Evolutionary conservation across 148 eudicot species (phyloP).

Genomic region (Rhododendron ferrugineum): DNA sequence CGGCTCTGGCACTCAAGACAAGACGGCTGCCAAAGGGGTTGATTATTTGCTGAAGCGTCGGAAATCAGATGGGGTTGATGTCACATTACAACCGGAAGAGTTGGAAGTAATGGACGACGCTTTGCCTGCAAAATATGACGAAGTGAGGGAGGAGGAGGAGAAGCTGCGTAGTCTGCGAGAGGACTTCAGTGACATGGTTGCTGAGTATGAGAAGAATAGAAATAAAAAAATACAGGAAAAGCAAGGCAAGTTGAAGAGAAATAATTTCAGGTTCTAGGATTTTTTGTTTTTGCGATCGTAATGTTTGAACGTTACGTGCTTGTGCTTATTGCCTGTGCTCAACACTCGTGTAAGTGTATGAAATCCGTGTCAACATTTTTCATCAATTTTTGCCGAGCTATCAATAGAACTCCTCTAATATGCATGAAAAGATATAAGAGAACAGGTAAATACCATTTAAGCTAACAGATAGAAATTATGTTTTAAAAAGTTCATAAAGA

Average conservation of each 20-base stretch:
- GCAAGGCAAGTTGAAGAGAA: slow-evolving; percentile 73
- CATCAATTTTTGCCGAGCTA: background rate
- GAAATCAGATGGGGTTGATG: slow-evolving; percentile 40
- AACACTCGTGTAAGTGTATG: too few species aligned
- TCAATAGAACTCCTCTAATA: background rate
- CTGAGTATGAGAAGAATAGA: slow-evolving; percentile 69
- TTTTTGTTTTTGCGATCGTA: too few species aligned
- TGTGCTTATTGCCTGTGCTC: too few species aligned
- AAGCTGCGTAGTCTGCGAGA: slow-evolving; percentile 67
- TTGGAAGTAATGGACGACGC: slow-evolving; percentile 77
- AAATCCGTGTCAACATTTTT: background rate
- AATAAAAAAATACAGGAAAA: slow-evolving; percentile 66
- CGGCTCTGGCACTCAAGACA: slow-evolving; percentile 36
- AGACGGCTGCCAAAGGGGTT: too few species aligned
- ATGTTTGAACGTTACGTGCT: too few species aligned
- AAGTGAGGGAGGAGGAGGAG: slow-evolving; percentile 81
- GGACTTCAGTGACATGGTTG: slow-evolving; percentile 95
- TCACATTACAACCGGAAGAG: slow-evolving; percentile 76
- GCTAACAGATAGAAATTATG: background rate
- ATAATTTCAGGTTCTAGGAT: slow-evolving; percentile 70
- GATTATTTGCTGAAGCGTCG: too few species aligned
- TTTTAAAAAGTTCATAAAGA: background rate
- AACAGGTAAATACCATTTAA: background rate
- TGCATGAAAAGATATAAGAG: background rate
- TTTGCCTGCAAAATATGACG: slow-evolving; percentile 83